phyloP scores from a whole-genome alignment of 1,284 basidiomycete genomes.

The Puccinia coronata region DNA sequence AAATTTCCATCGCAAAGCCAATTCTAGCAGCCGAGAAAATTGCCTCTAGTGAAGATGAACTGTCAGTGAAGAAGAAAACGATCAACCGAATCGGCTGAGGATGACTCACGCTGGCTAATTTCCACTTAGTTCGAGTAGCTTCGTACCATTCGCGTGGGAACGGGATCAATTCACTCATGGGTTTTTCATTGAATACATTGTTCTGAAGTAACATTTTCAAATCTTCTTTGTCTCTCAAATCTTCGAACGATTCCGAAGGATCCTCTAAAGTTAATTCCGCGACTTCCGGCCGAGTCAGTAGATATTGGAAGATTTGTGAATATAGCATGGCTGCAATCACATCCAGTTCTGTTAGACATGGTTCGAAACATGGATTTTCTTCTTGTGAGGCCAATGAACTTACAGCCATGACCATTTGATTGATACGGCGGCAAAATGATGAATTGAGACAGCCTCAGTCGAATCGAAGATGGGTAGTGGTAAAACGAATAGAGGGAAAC shows the following conservation, averaged over 20 bases:
- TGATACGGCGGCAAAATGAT: slow-evolving; percentile 90
- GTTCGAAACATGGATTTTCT: neutral
- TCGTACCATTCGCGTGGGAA: slow-evolving; percentile 77
- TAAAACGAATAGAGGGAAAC: slow-evolving; percentile 90
- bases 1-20: slow-evolving; percentile 36
- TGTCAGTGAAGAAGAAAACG: neutral
- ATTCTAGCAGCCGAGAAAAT: slow-evolving; percentile 46
- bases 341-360: slow-evolving; percentile 21
- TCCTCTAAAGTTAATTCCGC: slow-evolving; percentile 95
- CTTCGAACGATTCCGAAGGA: slow-evolving; percentile 92
- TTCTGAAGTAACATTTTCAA: slow-evolving; percentile 74
- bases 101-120: slow-evolving; percentile 78
- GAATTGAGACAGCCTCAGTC: slow-evolving; percentile 88
- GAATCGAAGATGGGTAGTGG: slow-evolving; percentile 82
- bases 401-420: slow-evolving; percentile 83
- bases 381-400: slow-evolving; percentile 56
- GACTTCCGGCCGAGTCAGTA: slow-evolving; percentile 69
- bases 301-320: slow-evolving; percentile 77
- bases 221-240: slow-evolving; percentile 88
- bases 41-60: slow-evolving; percentile 15
- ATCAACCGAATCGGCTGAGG: slow-evolving; percentile 2
- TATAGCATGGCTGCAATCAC: slow-evolving; percentile 74
- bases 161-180: slow-evolving; percentile 71
- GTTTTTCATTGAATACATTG: slow-evolving; percentile 64
- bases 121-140: slow-evolving; percentile 74